Evolutionary conservation across 768 basidiomycete genomes (phyloP), one percentile per base, ranked within the genome.

Genomic region (Aureoboletus auriporus): DNA sequence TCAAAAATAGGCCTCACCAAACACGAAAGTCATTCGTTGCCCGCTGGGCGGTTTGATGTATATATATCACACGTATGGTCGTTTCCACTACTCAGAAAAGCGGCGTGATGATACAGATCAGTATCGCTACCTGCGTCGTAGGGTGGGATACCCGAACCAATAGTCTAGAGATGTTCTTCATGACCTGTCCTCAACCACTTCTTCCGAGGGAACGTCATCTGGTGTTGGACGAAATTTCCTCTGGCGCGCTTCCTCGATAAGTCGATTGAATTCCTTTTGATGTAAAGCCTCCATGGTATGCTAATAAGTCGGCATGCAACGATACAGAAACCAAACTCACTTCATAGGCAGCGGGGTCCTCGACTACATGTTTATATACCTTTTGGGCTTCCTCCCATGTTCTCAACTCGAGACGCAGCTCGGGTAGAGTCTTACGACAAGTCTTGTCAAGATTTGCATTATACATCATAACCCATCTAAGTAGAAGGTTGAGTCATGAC

Each of bases 361-460:
- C 70, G 5, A 76, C 70, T 14, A 62, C 48, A 20, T 47, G 48
- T 31, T 54, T 69, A 39, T 62, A 64, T 27, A 50, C 60, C 51
- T 74, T 78, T 44, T 65, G 71, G 46, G 64, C 70, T 47, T 72
- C 78, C 53, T 86, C 85, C 82, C 81, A 83, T 55, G 64, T 67
- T 53, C 70, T 75, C 59, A 88, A 58, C 30, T 85, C 83, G 36
- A 58, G 59, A 36, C 73, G 71, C 12, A 88, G 71, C 31, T 76
- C 75, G 1, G 61, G 51, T 46, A 71, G 62, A 14, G 69, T 70
- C 58, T 77, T 78, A 27, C 83, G 74, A 39, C 74, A 43, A 16
- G 72, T 72, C 53, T 76, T 77, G 66, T 89, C 86, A 8, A 86
- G 70, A 60, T 88, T 89, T 27, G 84, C 79, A 51, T 89, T 89